Evolutionary conservation across 495 filamentous ascomycete species (phyloP), one percentile per base, ranked within the genome.

Genomic region (Penicillium diatomitis): DNA sequence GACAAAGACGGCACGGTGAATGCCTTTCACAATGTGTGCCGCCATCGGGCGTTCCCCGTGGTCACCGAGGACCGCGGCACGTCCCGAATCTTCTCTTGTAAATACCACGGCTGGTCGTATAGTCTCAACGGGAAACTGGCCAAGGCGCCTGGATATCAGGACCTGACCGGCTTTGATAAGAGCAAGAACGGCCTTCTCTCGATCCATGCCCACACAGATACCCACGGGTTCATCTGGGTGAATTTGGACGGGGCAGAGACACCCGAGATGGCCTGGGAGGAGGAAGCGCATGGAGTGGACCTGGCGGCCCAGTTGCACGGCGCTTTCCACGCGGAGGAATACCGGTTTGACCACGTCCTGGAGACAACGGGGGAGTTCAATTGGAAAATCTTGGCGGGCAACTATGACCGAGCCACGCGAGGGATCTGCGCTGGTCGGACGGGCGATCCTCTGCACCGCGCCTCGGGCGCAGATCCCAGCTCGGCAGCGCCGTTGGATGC

Each of bases 101-200:
- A 74, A 48, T 83, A 81, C 46, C 79, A 83, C 62, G 79, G 79
- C 44, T 83, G 79, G 78, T 74, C 71, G 4, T 82, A 82, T 37
- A 73, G 74, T 2, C 64, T 76, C 32, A 76, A 70, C 43, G 78
- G 79, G n/a, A 76, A 78, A 40, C 65, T 82, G 20, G 73, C 76
- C 48, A 81, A 82, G 52, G 78, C 79, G 0, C 77, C 79, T 0
- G 66, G 71, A 3, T 83, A 76, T 50, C 69, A 81, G 28, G 68
- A 70, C 5, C 53, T 80, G 6, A 60, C 69, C 5, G 78, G 67
- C 11, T 82, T 83, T 49, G 77, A 81, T 44, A 81, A 78, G 61
- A 61, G 47, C 52, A 52, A 70, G 52, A 78, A 81, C 29, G 64
- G 71, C 4, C 65, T 76, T 8, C 52, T 73, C 8, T 66, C 66